Conservation (phyloP, 1,139 yeast genomes). For the Saccharomyces hybrid region DNA sequence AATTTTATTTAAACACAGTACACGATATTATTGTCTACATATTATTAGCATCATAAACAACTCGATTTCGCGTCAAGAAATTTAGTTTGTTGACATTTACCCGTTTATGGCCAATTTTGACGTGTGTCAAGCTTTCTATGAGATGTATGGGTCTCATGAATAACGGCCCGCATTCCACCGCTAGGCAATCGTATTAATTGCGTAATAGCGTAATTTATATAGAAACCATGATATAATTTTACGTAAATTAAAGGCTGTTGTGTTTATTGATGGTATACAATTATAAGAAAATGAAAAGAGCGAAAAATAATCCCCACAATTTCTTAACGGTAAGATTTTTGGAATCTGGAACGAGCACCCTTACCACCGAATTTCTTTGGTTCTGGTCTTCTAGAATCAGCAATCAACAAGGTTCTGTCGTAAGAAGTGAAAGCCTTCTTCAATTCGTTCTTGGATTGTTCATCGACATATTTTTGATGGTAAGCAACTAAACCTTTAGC, state of each 20-base stretch:
- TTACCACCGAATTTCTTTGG: constrained; percentile 99
- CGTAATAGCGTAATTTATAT: neutral
- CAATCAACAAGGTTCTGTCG: constrained; percentile 99
- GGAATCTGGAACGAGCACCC: constrained; percentile 99
- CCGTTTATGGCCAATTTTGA: neutral
- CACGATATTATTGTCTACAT: neutral
- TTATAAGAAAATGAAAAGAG: constrained; percentile 1
- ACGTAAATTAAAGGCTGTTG: neutral
- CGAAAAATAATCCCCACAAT: neutral
- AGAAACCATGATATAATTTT: neutral
- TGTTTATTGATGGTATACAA: constrained; percentile 1
- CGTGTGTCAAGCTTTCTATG: neutral
- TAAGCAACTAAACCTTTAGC: constrained; percentile 99
- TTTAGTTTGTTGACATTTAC: neutral
- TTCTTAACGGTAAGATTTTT: constrained; percentile 97
- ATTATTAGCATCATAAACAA: neutral
- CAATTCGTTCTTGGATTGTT: constrained; percentile 98
- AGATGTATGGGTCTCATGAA: neutral
- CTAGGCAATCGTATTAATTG: neutral
- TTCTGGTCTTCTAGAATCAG: constrained; percentile 99
- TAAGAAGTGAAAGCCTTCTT: constrained; percentile 95
- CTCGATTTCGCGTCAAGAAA: neutral
- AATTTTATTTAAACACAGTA: neutral
- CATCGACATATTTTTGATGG: constrained; percentile 99
- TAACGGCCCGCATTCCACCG: neutral